phyloP scores from a whole-genome alignment of 306 rosid genomes.

The Citrullus mucosospermus region DNA sequence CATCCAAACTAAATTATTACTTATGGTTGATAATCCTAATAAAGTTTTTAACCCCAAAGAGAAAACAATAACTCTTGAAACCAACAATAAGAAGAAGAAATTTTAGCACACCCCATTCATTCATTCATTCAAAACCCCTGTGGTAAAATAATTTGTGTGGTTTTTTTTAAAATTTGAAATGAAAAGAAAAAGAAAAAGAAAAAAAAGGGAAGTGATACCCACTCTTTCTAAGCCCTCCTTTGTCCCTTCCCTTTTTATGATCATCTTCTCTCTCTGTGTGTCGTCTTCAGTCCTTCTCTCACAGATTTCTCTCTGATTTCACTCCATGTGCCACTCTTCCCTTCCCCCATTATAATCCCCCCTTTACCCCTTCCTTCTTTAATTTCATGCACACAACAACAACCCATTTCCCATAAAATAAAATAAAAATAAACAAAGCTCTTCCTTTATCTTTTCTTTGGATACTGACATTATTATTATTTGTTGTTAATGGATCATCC shows the following conservation, averaged over 20 bases:
- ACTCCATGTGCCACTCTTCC: conserved; percentile 29
- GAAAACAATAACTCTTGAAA: not conserved
- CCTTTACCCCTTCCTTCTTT: conserved; percentile 8
- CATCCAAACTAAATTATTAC: no score
- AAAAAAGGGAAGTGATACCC: conserved; percentile 33
- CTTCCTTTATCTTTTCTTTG: not conserved
- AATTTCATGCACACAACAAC: not conserved
- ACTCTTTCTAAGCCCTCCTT: conserved; percentile 69
- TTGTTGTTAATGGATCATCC: conserved; percentile 5
- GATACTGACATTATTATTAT: no score
- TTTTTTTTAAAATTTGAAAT: conserved; percentile 7
- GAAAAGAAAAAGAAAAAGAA: conserved; percentile 6
- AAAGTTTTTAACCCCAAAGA: not conserved
- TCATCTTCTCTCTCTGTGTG: conserved; percentile 6
- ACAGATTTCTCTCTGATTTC: conserved; percentile 61
- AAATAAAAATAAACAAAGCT: not conserved
- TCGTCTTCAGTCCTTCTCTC: conserved; percentile 7
- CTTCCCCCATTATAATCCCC: not conserved
- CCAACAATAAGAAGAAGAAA: not conserved
- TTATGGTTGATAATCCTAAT: no score
- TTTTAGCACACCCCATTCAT: conserved; percentile 22
- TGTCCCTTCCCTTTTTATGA: conserved; percentile 89
- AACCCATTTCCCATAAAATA: not conserved
- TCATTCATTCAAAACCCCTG: conserved; percentile 44
- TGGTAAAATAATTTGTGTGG: conserved; percentile 9